These are phyloP conservation scores for Platanus orientalis DNA, from an alignment of 164 flowering plant genomes.

Conservation along the genomic window DNA sequence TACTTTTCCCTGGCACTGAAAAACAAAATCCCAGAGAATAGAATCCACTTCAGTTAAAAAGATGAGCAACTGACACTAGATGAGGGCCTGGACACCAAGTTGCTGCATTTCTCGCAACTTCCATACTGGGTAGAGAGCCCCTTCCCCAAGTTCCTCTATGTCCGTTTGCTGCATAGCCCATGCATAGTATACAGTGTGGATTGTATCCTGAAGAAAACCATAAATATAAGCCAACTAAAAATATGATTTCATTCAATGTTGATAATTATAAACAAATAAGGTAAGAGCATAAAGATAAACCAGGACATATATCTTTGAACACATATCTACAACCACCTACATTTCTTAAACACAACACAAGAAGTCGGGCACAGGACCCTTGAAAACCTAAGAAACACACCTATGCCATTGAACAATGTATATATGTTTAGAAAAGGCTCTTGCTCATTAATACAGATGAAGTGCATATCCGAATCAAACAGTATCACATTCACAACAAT, in stretches of 20 bases:
- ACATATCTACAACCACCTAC: too few relatives aligned
- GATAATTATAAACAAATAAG: too few relatives aligned
- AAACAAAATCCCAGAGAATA: slow-evolving; percentile 1
- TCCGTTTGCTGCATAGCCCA: slow-evolving; percentile 95
- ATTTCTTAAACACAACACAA: too few relatives aligned
- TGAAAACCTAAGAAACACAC: too few relatives aligned
- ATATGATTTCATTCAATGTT: background rate
- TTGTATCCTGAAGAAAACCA: slow-evolving; percentile 59
- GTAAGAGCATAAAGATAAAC: background rate
- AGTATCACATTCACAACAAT: too few relatives aligned
- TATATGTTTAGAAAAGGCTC: too few relatives aligned
- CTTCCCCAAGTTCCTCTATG: slow-evolving; percentile 67
- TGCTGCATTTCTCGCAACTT: slow-evolving; percentile 87
- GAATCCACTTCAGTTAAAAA: background rate
- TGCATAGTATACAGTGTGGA: slow-evolving; percentile 74
- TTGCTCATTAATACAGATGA: too few relatives aligned
- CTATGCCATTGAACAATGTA: too few relatives aligned
- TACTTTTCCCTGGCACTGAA: background rate
- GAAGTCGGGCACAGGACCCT: too few relatives aligned
- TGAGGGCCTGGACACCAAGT: slow-evolving; percentile 72
- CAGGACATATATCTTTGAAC: too few relatives aligned
- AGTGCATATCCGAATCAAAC: too few relatives aligned
- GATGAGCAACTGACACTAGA: slow-evolving; percentile 27
- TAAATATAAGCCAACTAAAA: background rate
- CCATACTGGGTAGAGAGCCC: slow-evolving; percentile 74